Evolutionary conservation across 2,329 filamentous ascomycete genomes (phyloP), one percentile per base, ranked within the genome.

Genomic region (Pseudogymnoascus destructans): DNA sequence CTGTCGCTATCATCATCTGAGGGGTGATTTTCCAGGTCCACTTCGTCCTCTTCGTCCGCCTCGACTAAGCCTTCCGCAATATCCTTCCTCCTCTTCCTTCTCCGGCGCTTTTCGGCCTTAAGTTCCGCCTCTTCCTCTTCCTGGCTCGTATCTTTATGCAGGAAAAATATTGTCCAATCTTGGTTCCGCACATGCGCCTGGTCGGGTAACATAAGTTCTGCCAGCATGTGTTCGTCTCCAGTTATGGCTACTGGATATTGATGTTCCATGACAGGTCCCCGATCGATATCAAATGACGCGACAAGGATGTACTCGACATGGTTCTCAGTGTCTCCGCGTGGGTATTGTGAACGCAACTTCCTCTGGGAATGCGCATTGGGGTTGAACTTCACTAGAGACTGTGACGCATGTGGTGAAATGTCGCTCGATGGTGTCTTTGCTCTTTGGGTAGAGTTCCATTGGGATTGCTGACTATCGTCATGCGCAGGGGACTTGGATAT

Each of bases 221-320:
- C 93, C 68, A 98, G 74, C 91, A 97, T 97, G 67, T 95, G 87
- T 74, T 98, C 93, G 70, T 98, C 92, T 30, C 93, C 92, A 56
- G 90, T 96, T 62, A 98, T 97, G 56, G 92, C 85, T 40, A 89
- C 85, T 0, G 93, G 93, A 69, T 92, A 98, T 70, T 98, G 93
- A 70, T 98, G 91, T 70, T 98, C 93, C 93, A 98, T 97, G 66
- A 96, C 84, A 52, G 92, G 92, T 2, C 93, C 93, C 57, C 89
- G 84, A 71, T 97, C 92, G 66, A 97, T 95, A 72, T 97, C 90
- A 73, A 98, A 98, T 2, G 90, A 95, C 3, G 93, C 93, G 58
- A 98, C 93, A 57, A 98, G 77, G 57, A 98, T 97, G 69, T 97
- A 98, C 70, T 98, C 93, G 73, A 98, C 93, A 85, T 98, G 93